Conservation (phyloP, 345 rosid genomes). For the Populus deltoides region DNA sequence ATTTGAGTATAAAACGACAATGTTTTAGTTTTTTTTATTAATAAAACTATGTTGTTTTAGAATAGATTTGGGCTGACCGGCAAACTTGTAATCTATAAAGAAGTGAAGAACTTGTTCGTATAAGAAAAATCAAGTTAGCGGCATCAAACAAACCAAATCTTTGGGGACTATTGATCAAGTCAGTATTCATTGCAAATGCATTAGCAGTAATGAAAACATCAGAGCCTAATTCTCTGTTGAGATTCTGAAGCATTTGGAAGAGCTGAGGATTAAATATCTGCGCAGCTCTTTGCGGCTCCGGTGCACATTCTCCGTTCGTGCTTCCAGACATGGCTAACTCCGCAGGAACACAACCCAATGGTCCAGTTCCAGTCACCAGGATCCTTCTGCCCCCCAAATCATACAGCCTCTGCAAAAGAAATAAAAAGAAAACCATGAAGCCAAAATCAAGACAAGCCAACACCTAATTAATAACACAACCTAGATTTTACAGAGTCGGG, state of each 20-base stretch:
- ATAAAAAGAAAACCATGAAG: too few relatives aligned
- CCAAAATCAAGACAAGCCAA: too few relatives aligned
- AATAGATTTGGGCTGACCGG: too few relatives aligned
- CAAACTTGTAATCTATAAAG: too few relatives aligned
- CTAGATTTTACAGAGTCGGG: too few relatives aligned
- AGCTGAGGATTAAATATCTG: neutral
- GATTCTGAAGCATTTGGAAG: neutral
- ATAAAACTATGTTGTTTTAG: too few relatives aligned
- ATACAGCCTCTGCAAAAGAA: neutral
- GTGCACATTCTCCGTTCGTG: neutral
- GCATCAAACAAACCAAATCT: neutral
- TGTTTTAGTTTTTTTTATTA: too few relatives aligned
- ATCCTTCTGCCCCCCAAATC: neutral
- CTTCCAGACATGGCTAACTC: neutral
- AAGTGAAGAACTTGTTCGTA: too few relatives aligned
- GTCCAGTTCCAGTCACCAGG: slow-evolving; percentile 15
- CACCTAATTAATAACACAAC: too few relatives aligned
- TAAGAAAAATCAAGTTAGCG: too few relatives aligned
- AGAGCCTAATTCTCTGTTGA: slow-evolving; percentile 3
- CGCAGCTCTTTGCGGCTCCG: neutral
- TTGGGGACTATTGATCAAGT: neutral
- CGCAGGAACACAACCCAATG: slow-evolving; percentile 14
- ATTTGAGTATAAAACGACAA: too few relatives aligned
- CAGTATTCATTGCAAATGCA: neutral
- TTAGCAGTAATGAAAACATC: neutral